Conservation (phyloP, 441 rosid genomes). For the Capsella rubella region DNA sequence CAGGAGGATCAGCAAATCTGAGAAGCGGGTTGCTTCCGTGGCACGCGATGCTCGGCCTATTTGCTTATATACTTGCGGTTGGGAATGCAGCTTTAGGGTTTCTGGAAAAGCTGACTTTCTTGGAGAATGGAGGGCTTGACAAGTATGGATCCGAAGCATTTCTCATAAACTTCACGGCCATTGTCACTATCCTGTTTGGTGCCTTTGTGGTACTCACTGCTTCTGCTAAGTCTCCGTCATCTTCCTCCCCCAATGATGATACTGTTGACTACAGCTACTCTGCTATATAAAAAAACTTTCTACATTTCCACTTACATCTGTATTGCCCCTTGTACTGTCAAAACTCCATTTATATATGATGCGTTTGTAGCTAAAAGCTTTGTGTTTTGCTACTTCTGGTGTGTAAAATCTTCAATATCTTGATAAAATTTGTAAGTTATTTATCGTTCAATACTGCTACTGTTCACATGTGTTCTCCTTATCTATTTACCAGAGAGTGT, state of each 20-base stretch:
- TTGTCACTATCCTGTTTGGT: slow-evolving; percentile 69
- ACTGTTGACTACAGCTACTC: slow-evolving; percentile 61
- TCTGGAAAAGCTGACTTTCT: slow-evolving; percentile 89
- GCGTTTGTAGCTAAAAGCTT: slow-evolving; percentile 21
- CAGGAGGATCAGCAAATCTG: slow-evolving; percentile 59
- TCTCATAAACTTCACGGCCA: slow-evolving; percentile 88
- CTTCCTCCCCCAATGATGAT: slow-evolving; percentile 42
- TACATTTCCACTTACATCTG: slow-evolving; percentile 16
- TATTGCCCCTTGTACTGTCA: background rate
- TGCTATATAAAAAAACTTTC: slow-evolving; percentile 51
- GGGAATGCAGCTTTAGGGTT: slow-evolving; percentile 74
- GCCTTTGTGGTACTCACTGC: slow-evolving; percentile 67
- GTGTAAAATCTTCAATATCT: slow-evolving; percentile 1
- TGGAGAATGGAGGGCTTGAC: slow-evolving; percentile 74
- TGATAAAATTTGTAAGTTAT: background rate
- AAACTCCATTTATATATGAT: background rate
- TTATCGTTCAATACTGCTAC: too few relatives aligned
- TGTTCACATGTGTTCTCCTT: too few relatives aligned
- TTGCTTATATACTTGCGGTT: slow-evolving; percentile 65
- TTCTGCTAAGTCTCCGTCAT: slow-evolving; percentile 46
- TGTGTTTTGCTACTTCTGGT: slow-evolving; percentile 26
- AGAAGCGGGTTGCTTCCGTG: slow-evolving; percentile 72
- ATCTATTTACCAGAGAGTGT: too few relatives aligned
- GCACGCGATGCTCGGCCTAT: slow-evolving; percentile 80
- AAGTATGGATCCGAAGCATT: slow-evolving; percentile 56